phyloP scores from a whole-genome alignment of 257 asterid genomes.

The Cynanchum wilfordii region DNA sequence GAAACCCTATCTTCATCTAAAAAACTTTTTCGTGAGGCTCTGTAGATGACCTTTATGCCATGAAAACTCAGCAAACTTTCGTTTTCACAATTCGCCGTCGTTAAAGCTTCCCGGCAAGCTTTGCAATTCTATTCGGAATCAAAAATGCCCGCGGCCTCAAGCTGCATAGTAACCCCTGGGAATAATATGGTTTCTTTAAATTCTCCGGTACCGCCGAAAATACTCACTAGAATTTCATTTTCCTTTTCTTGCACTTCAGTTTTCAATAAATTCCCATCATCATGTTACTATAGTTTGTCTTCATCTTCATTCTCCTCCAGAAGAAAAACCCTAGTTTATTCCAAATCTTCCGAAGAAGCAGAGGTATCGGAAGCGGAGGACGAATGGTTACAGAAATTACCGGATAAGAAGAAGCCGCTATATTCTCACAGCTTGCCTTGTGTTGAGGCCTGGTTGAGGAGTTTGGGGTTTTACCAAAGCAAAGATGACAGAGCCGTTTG shows the following conservation, averaged over 20 bases:
- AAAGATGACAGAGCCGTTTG: constrained; percentile 86
- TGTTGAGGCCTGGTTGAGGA: constrained; percentile 87
- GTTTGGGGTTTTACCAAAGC: constrained; percentile 73
- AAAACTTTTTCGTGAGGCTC: background rate
- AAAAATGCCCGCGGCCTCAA: constrained; percentile 10
- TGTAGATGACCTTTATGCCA: background rate
- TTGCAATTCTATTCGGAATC: background rate
- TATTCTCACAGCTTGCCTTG: constrained; percentile 95
- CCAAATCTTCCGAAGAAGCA: constrained; percentile 53
- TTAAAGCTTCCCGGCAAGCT: background rate
- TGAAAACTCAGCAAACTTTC: background rate
- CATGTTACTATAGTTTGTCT: constrained; percentile 21
- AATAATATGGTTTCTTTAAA: background rate
- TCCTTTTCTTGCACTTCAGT: constrained; percentile 5
- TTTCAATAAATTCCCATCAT: constrained; percentile 25
- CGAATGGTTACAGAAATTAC: constrained; percentile 83
- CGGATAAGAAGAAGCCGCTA: constrained; percentile 78
- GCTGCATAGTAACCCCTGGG: background rate
- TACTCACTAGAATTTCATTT: constrained; percentile 1
- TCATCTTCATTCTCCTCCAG: constrained; percentile 31
- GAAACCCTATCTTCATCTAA: background rate
- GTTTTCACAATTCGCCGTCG: background rate
- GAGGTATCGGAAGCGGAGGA: constrained; percentile 48
- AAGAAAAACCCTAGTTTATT: constrained; percentile 24
- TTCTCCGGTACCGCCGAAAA: background rate